A percentile compares a stretch with the other conserved stretches of the same genome.
Conservation (phyloP, 306 rosid species). For the Dryas alaskensis region DNA sequence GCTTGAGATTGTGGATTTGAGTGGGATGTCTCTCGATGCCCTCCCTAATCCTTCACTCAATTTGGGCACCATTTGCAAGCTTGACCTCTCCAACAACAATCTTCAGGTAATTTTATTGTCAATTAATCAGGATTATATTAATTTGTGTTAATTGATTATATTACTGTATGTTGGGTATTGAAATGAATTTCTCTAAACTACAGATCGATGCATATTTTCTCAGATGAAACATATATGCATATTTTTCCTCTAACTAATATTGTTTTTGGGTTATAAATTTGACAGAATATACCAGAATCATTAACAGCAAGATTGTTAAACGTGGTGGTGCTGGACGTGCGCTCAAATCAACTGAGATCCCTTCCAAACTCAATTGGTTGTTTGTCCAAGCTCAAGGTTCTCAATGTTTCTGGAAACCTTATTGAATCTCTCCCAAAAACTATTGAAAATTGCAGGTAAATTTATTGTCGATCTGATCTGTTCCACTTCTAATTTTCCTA, state of each 20-base stretch:
- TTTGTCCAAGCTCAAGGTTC: conserved; percentile 69
- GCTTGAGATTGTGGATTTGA: conserved; percentile 68
- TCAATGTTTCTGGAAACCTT: conserved; percentile 78
- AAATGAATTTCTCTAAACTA: background rate
- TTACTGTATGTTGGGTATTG: background rate
- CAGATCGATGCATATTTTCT: background rate
- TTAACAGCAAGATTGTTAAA: conserved; percentile 70
- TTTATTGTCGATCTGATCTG: background rate
- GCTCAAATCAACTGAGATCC: conserved; percentile 70
- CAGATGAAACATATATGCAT: background rate
- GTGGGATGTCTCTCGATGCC: conserved; percentile 69
- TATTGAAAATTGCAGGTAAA: conserved; percentile 84
- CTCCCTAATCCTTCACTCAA: conserved; percentile 71
- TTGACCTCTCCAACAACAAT: conserved; percentile 89
- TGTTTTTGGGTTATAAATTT: background rate
- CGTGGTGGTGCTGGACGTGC: conserved; percentile 67
- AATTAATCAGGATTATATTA: too few species aligned
- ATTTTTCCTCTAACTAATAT: background rate
- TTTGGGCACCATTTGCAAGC: conserved; percentile 59
- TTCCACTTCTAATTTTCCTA: background rate
- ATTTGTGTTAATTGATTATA: too few species aligned
- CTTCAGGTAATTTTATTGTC: conserved; percentile 52
- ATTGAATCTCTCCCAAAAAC: conserved; percentile 66
- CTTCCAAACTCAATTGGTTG: conserved; percentile 94
- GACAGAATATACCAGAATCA: conserved; percentile 81